These are phyloP conservation scores for Zymoseptoria pseudotritici DNA, from an alignment of 2,329 filamentous ascomycete genomes.

Conservation along the genomic window DNA sequence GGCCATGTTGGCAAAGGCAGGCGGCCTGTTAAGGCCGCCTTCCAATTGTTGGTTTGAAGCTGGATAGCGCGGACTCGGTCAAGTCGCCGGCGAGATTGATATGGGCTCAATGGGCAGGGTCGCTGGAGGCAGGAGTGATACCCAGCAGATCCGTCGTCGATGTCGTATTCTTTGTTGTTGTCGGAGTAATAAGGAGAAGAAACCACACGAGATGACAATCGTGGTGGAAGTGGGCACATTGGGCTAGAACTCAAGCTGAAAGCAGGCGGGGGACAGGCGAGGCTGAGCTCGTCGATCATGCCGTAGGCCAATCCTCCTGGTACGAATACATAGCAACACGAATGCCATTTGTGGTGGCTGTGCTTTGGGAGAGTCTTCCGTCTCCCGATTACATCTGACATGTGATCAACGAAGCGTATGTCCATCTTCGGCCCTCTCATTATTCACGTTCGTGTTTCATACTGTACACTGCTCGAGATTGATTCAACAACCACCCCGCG, in stretches of 20 bases:
- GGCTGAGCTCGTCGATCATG: too few relatives aligned
- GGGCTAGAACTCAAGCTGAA: too few relatives aligned
- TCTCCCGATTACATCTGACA: not conserved
- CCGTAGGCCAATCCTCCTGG: too few relatives aligned
- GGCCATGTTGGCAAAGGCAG: slow-evolving; percentile 8
- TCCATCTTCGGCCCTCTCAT: not conserved
- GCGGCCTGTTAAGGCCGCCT: slow-evolving; percentile 10
- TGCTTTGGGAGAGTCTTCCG: not conserved
- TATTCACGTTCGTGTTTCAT: not conserved
- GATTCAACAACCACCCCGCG: not conserved
- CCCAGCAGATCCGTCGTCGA: not conserved
- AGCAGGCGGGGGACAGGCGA: too few relatives aligned
- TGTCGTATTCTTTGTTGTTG: too few relatives aligned
- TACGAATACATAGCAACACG: too few relatives aligned
- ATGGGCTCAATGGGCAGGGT: not conserved
- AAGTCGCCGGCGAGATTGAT: not conserved
- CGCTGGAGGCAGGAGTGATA: not conserved
- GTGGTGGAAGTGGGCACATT: too few relatives aligned
- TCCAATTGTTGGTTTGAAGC: slow-evolving; percentile 3
- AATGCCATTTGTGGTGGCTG: too few relatives aligned
- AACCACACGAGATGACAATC: not conserved
- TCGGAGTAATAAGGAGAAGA: not conserved
- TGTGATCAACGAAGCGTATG: not conserved
- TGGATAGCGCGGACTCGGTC: not conserved
- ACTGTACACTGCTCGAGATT: not conserved